phyloP scores from a whole-genome alignment of 305 asterid genomes.

The Solanum hybrid region DNA sequence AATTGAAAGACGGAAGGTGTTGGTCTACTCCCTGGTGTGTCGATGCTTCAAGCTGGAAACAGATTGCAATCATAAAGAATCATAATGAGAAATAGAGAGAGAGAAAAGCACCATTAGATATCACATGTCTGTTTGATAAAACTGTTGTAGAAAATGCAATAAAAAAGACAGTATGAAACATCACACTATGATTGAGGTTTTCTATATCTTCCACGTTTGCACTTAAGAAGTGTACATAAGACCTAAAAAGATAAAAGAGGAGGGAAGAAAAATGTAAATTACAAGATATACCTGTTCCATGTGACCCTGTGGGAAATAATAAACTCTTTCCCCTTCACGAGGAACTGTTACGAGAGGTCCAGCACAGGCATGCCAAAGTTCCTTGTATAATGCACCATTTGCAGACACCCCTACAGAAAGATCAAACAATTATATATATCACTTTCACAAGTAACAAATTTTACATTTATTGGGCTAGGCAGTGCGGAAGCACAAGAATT shows the following conservation, averaged over 20 bases:
- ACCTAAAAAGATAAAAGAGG: background rate
- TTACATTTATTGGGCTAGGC: background rate
- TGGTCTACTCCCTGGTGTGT: constrained; percentile 65
- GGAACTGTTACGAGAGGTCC: constrained; percentile 92
- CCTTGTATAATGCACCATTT: constrained; percentile 52
- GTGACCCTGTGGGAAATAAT: constrained; percentile 96
- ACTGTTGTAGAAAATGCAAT: background rate
- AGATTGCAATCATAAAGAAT: background rate
- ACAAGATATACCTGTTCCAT: constrained; percentile 77
- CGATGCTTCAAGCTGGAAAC: constrained; percentile 68
- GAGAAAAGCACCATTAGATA: background rate
- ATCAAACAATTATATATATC: background rate
- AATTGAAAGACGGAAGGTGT: constrained; percentile 59
- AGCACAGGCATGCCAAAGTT: constrained; percentile 96
- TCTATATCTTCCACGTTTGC: background rate
- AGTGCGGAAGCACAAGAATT: background rate
- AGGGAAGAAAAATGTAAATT: background rate
- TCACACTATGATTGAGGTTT: background rate
- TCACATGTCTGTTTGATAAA: background rate
- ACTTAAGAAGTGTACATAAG: background rate
- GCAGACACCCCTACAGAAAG: constrained; percentile 13
- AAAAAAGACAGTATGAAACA: background rate
- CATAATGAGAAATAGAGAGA: background rate
- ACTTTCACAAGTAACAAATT: background rate
- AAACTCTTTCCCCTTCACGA: constrained; percentile 76